Evolutionary conservation across 345 rosid species (phyloP).

Genomic region (Garcia nutans): DNA sequence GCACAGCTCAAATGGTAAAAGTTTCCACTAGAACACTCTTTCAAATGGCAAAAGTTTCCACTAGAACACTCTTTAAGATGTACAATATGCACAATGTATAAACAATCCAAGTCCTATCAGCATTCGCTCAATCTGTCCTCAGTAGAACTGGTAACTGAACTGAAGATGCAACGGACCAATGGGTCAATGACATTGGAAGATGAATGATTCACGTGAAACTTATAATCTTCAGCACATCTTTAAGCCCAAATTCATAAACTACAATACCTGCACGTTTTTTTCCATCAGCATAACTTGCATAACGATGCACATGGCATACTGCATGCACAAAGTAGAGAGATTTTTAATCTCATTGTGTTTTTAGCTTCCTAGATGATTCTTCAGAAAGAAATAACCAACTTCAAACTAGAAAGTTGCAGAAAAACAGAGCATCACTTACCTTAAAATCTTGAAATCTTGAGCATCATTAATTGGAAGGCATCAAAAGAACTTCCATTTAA

Average conservation of each 20-base stretch:
- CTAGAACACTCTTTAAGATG: neutral
- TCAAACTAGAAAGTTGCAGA: neutral
- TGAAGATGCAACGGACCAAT: neutral
- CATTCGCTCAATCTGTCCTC: constrained; percentile 12
- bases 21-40: neutral
- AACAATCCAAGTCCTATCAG: constrained; percentile 14
- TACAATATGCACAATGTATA: constrained; percentile 26
- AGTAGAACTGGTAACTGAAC: neutral
- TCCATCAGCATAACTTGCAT: neutral
- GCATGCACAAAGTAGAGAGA: neutral
- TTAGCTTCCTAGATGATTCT: neutral
- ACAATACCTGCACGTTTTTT: neutral
- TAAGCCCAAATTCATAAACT: constrained; percentile 4
- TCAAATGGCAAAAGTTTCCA: neutral
- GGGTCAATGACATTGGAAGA: constrained; percentile 7
- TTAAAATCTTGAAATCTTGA: constrained; percentile 1
- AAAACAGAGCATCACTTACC: constrained; percentile 18
- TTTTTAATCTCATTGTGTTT: neutral
- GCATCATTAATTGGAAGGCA: constrained; percentile 6
- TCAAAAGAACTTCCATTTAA: neutral
- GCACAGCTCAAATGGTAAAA: neutral
- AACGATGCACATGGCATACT: neutral
- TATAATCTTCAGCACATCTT: neutral
- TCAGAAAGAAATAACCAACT: neutral
- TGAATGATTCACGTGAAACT: constrained; percentile 5